Conservation (phyloP, 129 eudicot species). For the Dittrichia graveolens region DNA sequence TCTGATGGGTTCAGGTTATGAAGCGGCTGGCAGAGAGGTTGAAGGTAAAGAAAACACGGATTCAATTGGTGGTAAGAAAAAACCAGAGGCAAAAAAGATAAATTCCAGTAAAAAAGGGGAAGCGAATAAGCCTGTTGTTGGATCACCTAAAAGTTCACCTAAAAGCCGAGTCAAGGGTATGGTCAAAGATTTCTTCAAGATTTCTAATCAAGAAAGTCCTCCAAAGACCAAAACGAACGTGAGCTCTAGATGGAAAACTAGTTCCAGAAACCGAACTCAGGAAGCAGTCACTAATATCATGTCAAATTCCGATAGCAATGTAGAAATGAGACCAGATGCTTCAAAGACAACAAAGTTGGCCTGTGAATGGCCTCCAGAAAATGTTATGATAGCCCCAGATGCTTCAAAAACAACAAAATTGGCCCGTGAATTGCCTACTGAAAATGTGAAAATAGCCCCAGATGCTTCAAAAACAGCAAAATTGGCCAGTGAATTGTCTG, state of each 20-base stretch:
- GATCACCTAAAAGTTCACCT: constrained; percentile 39
- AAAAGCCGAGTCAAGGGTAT: constrained; percentile 60
- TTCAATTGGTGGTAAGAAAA: constrained; percentile 34
- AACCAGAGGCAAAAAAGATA: constrained; percentile 33
- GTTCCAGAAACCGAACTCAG: constrained; percentile 4
- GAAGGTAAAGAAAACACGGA: constrained; percentile 37
- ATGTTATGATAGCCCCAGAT: constrained; percentile 16
- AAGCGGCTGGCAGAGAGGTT: constrained; percentile 32
- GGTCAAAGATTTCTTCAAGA: constrained; percentile 72
- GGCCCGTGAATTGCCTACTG: constrained; percentile 29
- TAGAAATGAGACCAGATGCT: constrained; percentile 39
- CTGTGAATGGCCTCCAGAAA: constrained; percentile 27
- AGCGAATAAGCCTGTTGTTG: constrained; percentile 31
- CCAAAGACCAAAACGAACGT: constrained; percentile 41
- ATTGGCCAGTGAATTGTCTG: constrained; percentile 23
- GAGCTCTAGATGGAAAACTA: constrained; percentile 58
- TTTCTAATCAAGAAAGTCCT: constrained; percentile 55
- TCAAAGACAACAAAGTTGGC: constrained; percentile 22
- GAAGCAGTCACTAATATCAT: constrained; percentile 34
- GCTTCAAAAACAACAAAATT: constrained; percentile 23
- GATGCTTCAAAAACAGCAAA: constrained; percentile 33
- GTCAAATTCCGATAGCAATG: constrained; percentile 25
- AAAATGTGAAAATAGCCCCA: constrained; percentile 27
- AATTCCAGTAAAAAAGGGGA: constrained; percentile 33
- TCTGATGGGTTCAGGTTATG: constrained; percentile 35